These are phyloP conservation scores for Hsuehochloa calcarea DNA, from an alignment of 176 grass and related monocot genomes.

Conservation along the genomic window DNA sequence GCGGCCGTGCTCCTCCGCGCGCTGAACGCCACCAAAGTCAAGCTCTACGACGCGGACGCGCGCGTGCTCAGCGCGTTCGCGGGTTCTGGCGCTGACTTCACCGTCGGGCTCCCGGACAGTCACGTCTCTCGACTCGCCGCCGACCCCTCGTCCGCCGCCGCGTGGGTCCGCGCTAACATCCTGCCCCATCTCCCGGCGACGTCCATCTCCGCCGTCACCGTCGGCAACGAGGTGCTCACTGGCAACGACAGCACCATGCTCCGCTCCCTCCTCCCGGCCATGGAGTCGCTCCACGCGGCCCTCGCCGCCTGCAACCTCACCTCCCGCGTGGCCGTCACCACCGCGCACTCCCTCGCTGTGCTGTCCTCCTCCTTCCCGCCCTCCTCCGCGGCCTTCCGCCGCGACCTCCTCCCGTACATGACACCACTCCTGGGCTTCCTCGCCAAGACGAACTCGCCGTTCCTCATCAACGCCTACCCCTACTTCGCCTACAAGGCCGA, in stretches of 20 bases:
- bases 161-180: conserved; percentile 62
- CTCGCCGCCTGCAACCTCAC: conserved; percentile 51
- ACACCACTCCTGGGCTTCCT: conserved; percentile 62
- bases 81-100: conserved; percentile 61
- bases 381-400: conserved; percentile 52
- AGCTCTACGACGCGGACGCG: conserved; percentile 76
- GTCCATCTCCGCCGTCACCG: conserved; percentile 57
- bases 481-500: conserved; percentile 95
- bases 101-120: conserved; percentile 66
- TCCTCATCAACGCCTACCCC: conserved; percentile 89
- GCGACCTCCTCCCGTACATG: conserved; percentile 63
- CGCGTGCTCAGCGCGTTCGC: conserved; percentile 75
- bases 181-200: conserved; percentile 69
- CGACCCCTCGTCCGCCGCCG: conserved; percentile 38
- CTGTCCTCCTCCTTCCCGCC: conserved; percentile 78
- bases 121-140: conserved; percentile 49
- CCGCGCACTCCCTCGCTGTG: conserved; percentile 84
- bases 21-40: conserved; percentile 49
- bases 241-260: conserved; percentile 52
- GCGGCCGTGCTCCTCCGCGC: conserved; percentile 55
- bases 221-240: conserved; percentile 89
- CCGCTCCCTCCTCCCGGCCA: conserved; percentile 67
- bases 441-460: conserved; percentile 55
- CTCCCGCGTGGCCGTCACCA: conserved; percentile 56
- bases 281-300: conserved; percentile 61